These are phyloP conservation scores for Tympanopsis confertula DNA, from an alignment of 2,329 filamentous ascomycete species.

Conservation along the genomic window DNA sequence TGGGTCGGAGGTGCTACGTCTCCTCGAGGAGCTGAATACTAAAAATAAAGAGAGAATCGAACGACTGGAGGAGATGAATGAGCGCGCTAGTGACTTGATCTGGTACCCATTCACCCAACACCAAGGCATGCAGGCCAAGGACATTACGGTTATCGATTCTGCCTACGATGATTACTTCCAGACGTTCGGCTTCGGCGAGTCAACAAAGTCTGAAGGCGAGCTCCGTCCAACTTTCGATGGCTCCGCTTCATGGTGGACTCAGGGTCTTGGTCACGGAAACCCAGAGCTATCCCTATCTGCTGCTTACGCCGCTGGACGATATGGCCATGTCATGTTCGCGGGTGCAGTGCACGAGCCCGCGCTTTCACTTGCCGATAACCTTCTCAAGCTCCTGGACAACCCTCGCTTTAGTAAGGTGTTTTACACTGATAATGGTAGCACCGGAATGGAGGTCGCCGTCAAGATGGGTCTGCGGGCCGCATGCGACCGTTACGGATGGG, in stretches of 20 bases:
- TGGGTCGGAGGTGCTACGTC: constrained; percentile 19
- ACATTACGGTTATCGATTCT: constrained; percentile 53
- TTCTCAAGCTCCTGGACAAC: constrained; percentile 39
- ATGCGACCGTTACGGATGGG: constrained; percentile 41
- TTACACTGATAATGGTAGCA: constrained; percentile 56
- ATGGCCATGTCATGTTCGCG: constrained; percentile 62
- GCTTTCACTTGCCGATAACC: constrained; percentile 38
- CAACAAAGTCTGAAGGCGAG: constrained; percentile 3
- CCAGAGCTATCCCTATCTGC: constrained; percentile 46
- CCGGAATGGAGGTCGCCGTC: constrained; percentile 56
- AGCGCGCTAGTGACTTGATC: constrained; percentile 40
- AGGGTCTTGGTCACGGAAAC: constrained; percentile 57
- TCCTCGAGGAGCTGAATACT: constrained; percentile 29
- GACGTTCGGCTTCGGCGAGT: too few relatives aligned
- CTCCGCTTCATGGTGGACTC: constrained; percentile 63
- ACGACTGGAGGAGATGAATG: constrained; percentile 38
- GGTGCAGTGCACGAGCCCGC: constrained; percentile 54
- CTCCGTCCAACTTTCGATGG: constrained; percentile 51
- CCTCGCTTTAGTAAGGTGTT: constrained; percentile 46
- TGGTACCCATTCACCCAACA: constrained; percentile 65
- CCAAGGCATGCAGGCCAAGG: constrained; percentile 33
- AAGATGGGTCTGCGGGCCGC: constrained; percentile 56
- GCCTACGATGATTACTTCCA: constrained; percentile 57
- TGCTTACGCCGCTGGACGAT: constrained; percentile 54
- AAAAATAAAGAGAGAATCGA: constrained; percentile 34